Base-by-base conservation (phyloP, 2,329 filamentous ascomycete genomes). In the Karstenula rhodostoma region DNA sequence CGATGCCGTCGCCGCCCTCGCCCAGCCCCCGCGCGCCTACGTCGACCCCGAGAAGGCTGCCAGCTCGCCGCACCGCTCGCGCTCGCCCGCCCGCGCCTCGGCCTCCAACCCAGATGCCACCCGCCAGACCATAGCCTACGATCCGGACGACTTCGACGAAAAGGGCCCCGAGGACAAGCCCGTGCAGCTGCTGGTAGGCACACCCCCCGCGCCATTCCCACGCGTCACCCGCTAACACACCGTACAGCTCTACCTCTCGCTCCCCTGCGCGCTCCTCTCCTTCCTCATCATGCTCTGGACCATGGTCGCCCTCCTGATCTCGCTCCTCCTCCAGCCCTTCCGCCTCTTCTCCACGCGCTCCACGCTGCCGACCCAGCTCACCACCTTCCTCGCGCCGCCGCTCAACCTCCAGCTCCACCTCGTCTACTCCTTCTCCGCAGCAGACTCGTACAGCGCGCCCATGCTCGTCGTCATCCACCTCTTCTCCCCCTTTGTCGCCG, bases 281-380 rank as follows among this genome's bases (percentile, higher is more conserved):
- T 67, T 85, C 33, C 71, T 81, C 62, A 83, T 85, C 64, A 78
- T 81, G 42, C 60, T 87, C 51, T 89, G 86, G 79, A 84, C 86
- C 19, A 64, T 78, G 42, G 19, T 75, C 61, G 80, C 83, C 15
- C 67, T 87, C 47, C 51, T 87, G 64, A 81, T 85, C 57, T 67
- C 71, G 25, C 63, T 84, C 57, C 73, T 82, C 33, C 77, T 84
- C 44, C 81, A 82, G 42, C 86, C 86, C 5, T 73, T 89, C 48
- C 83, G 84, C 46, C 73, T 88, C 61, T 87, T 83, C 76, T 80
- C 82, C 35, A 77, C 77, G 53, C 78, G 81, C 33, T 80, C 79
- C 12, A 74, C 82, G 1, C 82, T 86, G 57, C 75, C 78, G 37
- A 73, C 81, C 25, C 84, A 86, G 66, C 73, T 87, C 56, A 83